These are phyloP conservation scores for Lactifluus subvellereus DNA, from an alignment of 768 basidiomycete genomes.

Conservation along the genomic window DNA sequence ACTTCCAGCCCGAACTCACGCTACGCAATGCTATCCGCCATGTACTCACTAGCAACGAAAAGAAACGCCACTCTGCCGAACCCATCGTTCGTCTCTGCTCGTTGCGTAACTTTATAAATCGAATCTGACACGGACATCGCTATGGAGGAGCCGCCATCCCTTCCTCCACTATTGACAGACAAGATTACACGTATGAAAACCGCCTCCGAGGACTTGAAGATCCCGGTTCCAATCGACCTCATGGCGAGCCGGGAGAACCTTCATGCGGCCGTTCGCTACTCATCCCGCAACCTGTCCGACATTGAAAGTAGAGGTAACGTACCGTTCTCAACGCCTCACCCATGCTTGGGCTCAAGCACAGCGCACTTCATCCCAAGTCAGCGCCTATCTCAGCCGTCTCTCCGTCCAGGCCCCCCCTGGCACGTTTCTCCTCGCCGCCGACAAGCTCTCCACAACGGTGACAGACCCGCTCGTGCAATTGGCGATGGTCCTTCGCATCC, in stretches of 20 bases:
- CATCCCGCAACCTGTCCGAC: slow-evolving; percentile 14
- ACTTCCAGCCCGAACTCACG: slow-evolving; percentile 68
- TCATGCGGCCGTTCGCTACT: slow-evolving; percentile 3
- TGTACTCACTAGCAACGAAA: slow-evolving; percentile 29
- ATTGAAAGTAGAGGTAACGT: slow-evolving; percentile 19
- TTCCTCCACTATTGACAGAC: slow-evolving; percentile 9
- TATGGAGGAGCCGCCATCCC: background rate
- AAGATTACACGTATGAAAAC: background rate
- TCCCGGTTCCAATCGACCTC: slow-evolving; percentile 11
- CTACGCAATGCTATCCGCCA: slow-evolving; percentile 69
- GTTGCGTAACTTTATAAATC: background rate
- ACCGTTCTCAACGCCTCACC: background rate
- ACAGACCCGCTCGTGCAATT: slow-evolving; percentile 24
- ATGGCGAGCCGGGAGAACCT: slow-evolving; percentile 15
- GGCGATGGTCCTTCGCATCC: slow-evolving; percentile 36
- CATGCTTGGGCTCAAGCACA: background rate
- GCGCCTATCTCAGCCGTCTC: slow-evolving; percentile 19
- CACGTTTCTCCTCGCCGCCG: slow-evolving; percentile 28
- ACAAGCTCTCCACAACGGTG: slow-evolving; percentile 13
- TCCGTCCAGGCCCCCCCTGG: slow-evolving; percentile 26
- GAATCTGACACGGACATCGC: background rate
- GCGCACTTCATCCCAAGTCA: slow-evolving; percentile 6
- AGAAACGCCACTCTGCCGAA: background rate
- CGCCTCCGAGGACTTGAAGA: slow-evolving; percentile 11
- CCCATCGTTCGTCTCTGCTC: slow-evolving; percentile 1